A percentile compares a stretch with the other conserved stretches of the same genome.
Conservation (phyloP, 257 asterid genomes). For the Nicotiana benthamiana region DNA sequence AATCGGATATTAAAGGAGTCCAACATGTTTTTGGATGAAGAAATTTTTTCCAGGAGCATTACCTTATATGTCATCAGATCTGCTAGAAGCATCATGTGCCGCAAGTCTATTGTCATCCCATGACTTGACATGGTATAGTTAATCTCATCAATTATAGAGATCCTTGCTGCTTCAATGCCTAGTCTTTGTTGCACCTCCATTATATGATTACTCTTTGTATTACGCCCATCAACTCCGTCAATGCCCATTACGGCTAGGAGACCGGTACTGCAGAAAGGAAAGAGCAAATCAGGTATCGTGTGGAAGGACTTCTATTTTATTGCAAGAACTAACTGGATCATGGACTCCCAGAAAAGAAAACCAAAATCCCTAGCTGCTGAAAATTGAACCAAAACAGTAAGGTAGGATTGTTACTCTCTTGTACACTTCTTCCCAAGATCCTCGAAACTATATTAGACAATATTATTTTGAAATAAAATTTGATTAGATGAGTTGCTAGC, state of each 20-base stretch:
- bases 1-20: neutral
- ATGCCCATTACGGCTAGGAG: constrained; percentile 88
- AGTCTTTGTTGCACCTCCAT: constrained; percentile 61
- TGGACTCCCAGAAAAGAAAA: constrained; percentile 1
- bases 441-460: neutral
- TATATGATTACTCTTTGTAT: constrained; percentile 62
- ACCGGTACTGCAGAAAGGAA: constrained; percentile 54
- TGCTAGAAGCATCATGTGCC: constrained; percentile 98
- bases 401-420: neutral
- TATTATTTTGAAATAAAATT: neutral
- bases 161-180: constrained; percentile 96
- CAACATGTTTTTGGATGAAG: neutral
- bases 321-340: constrained; percentile 1
- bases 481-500: neutral
- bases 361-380: neutral
- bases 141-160: constrained; percentile 64
- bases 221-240: constrained; percentile 64
- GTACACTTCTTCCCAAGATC: neutral
- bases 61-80: constrained; percentile 94
- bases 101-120: constrained; percentile 83
- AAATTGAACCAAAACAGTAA: neutral
- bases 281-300: neutral
- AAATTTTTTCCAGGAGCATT: neutral
- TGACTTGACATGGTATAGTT: constrained; percentile 63
- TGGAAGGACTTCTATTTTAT: constrained; percentile 4